These are phyloP conservation scores for Articulospora tetracladia DNA, from an alignment of 495 filamentous ascomycete genomes.

Conservation along the genomic window DNA sequence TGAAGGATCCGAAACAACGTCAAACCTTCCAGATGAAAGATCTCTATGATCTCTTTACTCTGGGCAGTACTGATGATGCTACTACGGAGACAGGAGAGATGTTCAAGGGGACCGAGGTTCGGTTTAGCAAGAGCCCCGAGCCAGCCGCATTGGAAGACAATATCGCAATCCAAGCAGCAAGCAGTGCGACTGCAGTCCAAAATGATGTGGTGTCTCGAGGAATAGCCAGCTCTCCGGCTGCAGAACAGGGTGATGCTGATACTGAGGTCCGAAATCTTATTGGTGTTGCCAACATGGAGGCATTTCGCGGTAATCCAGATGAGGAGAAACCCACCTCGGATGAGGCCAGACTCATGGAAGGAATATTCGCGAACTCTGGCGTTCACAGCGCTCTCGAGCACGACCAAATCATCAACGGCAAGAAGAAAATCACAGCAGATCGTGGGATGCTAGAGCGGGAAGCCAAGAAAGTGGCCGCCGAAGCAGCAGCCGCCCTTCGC, in stretches of 20 bases:
- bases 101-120: constrained; percentile 79
- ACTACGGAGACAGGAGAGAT: constrained; percentile 79
- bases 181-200: constrained; percentile 7
- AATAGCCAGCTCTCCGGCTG: constrained; percentile 22
- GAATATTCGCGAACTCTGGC: constrained; percentile 78
- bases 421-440: constrained; percentile 60
- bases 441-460: constrained; percentile 73
- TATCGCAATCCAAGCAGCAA: constrained; percentile 12
- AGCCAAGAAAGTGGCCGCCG: constrained; percentile 71
- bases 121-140: constrained; percentile 40
- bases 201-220: constrained; percentile 31
- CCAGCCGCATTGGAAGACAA: constrained; percentile 33
- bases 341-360: constrained; percentile 41
- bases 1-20: constrained; percentile 86
- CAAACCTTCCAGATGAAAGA: constrained; percentile 82
- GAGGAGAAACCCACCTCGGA: constrained; percentile 24
- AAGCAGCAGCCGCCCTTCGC: constrained; percentile 70
- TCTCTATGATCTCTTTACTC: constrained; percentile 84
- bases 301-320: constrained; percentile 30
- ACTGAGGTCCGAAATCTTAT: constrained; percentile 45
- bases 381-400: constrained; percentile 86
- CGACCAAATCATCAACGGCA: constrained; percentile 74
- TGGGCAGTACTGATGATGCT: constrained; percentile 63
- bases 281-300: constrained; percentile 57
- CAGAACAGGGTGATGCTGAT: constrained; percentile 26